Conservation (phyloP, 176 grass and related monocot genomes). For the Saccharum spontaneum region DNA sequence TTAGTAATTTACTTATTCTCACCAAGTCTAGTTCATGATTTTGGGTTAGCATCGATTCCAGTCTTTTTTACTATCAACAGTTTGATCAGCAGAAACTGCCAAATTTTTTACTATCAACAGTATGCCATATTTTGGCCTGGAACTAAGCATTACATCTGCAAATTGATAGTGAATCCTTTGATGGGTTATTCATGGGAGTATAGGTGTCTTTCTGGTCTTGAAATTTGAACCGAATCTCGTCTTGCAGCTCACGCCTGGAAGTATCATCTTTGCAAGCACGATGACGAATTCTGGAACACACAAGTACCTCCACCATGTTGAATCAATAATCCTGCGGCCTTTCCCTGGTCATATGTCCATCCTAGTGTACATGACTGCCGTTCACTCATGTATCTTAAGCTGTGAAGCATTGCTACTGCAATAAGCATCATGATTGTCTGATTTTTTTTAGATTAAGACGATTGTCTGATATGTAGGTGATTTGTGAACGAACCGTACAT, state of each 20-base stretch:
- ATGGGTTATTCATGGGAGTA: background rate
- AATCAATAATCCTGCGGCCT: constrained; percentile 7
- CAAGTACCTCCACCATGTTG: background rate
- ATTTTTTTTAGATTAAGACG: no score
- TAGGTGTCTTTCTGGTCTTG: constrained; percentile 5
- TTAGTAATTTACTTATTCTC: background rate
- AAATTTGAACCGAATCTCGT: constrained; percentile 21
- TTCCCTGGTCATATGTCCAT: constrained; percentile 11
- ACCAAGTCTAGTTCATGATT: background rate
- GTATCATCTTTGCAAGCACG: constrained; percentile 22
- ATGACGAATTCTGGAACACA: background rate
- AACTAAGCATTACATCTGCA: background rate
- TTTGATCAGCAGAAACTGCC: constrained; percentile 6
- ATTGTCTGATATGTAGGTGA: background rate
- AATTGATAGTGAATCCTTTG: background rate
- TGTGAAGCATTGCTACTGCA: constrained; percentile 1
- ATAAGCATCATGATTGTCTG: background rate
- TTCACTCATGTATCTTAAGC: background rate
- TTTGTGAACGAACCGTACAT: constrained; percentile 4
- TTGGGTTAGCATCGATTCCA: background rate
- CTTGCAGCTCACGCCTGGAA: constrained; percentile 45
- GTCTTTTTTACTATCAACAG: background rate
- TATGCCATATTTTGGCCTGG: constrained; percentile 2
- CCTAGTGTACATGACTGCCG: constrained; percentile 9
- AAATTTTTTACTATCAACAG: background rate